phyloP scores from a whole-genome alignment of 1,139 yeast genomes.

The Magnusiomyces tetraspermus region DNA sequence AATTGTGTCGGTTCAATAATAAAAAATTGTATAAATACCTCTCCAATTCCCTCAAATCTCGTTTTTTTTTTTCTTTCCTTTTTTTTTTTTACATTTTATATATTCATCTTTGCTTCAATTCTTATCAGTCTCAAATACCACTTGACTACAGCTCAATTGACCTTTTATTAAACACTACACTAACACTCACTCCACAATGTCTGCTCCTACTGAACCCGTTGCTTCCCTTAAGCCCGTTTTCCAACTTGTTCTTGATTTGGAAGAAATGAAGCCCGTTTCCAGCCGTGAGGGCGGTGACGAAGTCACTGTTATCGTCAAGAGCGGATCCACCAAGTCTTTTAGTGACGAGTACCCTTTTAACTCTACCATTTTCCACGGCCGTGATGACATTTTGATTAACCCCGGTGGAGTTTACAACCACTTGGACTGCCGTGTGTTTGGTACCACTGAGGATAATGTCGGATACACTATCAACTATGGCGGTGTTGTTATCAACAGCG shows the following conservation, averaged over 20 bases:
- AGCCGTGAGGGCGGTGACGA: constrained; percentile 7
- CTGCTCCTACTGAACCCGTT: not conserved
- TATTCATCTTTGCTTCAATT: too few relatives aligned
- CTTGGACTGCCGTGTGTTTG: constrained; percentile 44
- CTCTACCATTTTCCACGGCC: constrained; percentile 32
- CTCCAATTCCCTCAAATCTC: too few relatives aligned
- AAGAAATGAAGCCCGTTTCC: constrained; percentile 6
- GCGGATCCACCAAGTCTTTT: constrained; percentile 33
- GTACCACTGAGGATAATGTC: constrained; percentile 35
- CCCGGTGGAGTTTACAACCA: constrained; percentile 17
- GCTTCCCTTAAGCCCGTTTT: constrained; percentile 12
- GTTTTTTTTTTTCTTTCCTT: too few relatives aligned
- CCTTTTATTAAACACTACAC: too few relatives aligned
- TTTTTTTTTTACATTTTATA: too few relatives aligned
- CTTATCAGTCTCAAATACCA: too few relatives aligned
- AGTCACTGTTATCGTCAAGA: constrained; percentile 24
- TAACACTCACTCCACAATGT: not conserved
- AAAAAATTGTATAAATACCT: too few relatives aligned
- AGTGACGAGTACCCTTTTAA: constrained; percentile 33
- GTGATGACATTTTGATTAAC: constrained; percentile 40
- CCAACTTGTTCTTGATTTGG: constrained; percentile 9
- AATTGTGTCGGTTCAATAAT: too few relatives aligned
- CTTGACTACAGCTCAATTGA: too few relatives aligned
- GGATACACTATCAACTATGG: constrained; percentile 34
- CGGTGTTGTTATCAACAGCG: constrained; percentile 39